These are phyloP conservation scores for Labyrinthula sp. DNA, from an alignment of 352 stramenopile species.

Conservation along the genomic window DNA sequence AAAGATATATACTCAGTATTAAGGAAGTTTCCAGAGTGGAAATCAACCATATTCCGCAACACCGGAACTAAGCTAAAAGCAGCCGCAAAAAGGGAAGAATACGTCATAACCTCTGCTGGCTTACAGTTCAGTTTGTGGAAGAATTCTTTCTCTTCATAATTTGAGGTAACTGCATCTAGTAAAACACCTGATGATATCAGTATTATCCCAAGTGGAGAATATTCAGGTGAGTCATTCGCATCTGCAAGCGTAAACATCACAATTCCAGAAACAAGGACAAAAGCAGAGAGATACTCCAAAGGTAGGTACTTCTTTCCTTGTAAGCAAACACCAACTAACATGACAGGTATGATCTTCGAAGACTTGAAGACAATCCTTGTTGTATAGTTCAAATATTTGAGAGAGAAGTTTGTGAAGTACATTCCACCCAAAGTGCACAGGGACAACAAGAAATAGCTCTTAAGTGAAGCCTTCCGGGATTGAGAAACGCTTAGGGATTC, in stretches of 20 bases:
- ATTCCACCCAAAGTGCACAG: conserved; percentile 22
- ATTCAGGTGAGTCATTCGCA: conserved; percentile 17
- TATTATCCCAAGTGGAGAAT: conserved; percentile 12
- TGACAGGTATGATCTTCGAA: conserved; percentile 95
- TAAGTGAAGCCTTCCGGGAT: conserved; percentile 1
- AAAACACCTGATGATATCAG: conserved; percentile 19
- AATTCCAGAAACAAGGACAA: conserved; percentile 21
- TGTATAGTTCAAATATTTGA: conserved; percentile 70
- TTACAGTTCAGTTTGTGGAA: conserved; percentile 22
- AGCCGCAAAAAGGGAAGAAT: conserved; percentile 14
- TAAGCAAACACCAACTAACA: conserved; percentile 38
- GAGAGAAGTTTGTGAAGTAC: conserved; percentile 19
- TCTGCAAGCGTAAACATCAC: conserved; percentile 15
- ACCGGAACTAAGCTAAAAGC: conserved; percentile 3
- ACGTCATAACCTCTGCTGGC: conserved; percentile 29
- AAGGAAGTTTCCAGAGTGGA: too few species aligned
- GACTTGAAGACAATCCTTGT: conserved; percentile 88
- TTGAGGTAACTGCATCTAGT: conserved; percentile 22
- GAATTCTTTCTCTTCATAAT: conserved; percentile 23
- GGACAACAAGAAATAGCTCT: conserved; percentile 16
- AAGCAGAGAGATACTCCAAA: conserved; percentile 20
- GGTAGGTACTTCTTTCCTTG: conserved; percentile 25
- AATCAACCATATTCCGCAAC: conserved; percentile 14
- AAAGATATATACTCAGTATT: not conserved
- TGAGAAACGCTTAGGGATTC: not conserved